phyloP scores from a whole-genome alignment of 2,329 filamentous ascomycete genomes.

The Rosellinia necatrix region DNA sequence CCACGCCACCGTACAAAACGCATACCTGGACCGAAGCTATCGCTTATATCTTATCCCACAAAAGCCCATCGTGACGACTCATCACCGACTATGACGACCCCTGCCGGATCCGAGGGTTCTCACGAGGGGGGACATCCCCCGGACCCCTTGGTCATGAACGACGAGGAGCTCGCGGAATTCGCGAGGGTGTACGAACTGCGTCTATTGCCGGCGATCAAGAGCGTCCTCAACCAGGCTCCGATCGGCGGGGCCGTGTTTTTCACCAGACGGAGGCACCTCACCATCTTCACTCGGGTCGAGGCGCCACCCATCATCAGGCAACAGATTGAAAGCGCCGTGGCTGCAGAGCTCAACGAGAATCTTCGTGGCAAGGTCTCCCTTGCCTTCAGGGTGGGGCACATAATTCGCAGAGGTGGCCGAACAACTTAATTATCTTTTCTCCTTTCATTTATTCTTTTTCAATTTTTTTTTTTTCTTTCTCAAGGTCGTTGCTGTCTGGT shows the following conservation, averaged over 20 bases:
- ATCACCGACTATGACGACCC: background rate
- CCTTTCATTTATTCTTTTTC: background rate
- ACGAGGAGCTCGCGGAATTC: conserved; percentile 1
- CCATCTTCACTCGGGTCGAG: conserved; percentile 6
- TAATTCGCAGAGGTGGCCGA: background rate
- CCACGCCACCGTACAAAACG: no score
- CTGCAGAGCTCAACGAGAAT: background rate
- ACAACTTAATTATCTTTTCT: background rate
- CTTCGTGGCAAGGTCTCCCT: conserved; percentile 8
- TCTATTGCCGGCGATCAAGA: conserved; percentile 4
- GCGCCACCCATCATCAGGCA: background rate
- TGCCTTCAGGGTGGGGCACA: background rate
- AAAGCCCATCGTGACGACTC: background rate
- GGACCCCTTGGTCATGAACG: background rate
- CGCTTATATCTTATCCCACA: no score
- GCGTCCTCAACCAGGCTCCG: background rate
- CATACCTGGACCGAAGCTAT: no score
- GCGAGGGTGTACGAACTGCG: background rate
- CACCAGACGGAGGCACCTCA: background rate
- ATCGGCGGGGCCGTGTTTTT: conserved; percentile 6
- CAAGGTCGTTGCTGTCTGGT: no score
- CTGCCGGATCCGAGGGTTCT: background rate
- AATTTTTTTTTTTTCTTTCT: no score
- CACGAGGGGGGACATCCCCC: background rate
- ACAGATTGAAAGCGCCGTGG: background rate